These are phyloP conservation scores for Saccharomycopsis fermentans DNA, from an alignment of 805 yeast genomes.

Conservation along the genomic window DNA sequence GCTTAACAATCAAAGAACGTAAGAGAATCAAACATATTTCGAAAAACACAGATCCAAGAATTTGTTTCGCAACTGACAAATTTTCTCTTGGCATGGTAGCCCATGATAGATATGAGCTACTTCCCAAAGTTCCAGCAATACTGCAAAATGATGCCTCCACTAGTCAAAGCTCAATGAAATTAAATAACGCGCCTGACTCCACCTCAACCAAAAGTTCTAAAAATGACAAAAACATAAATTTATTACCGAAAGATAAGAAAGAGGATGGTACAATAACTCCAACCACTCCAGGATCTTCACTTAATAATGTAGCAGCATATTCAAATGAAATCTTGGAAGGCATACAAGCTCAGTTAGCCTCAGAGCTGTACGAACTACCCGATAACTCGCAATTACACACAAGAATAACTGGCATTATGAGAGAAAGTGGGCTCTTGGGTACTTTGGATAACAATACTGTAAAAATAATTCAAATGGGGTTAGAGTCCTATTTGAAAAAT, in stretches of 20 bases:
- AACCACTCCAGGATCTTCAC: background rate
- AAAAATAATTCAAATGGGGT: constrained; percentile 69
- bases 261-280: background rate
- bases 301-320: constrained; percentile 57
- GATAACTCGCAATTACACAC: constrained; percentile 60
- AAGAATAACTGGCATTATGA: constrained; percentile 68
- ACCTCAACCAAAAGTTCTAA: background rate
- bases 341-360: constrained; percentile 66
- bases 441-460: constrained; percentile 65
- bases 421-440: constrained; percentile 86
- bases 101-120: constrained; percentile 17
- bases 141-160: constrained; percentile 7
- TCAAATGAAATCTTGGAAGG: constrained; percentile 88
- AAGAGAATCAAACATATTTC: constrained; percentile 81
- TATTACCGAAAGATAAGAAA: constrained; percentile 4
- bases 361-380: constrained; percentile 74
- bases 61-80: constrained; percentile 24
- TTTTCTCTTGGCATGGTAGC: constrained; percentile 20
- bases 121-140: constrained; percentile 63
- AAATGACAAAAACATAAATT: constrained; percentile 11
- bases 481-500: constrained; percentile 70
- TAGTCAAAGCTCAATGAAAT: constrained; percentile 3
- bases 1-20: constrained; percentile 75
- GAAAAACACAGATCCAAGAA: constrained; percentile 61
- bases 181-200: background rate